phyloP scores from a whole-genome alignment of 1,284 basidiomycete species.

The Kalmanozyma brasiliensis region DNA sequence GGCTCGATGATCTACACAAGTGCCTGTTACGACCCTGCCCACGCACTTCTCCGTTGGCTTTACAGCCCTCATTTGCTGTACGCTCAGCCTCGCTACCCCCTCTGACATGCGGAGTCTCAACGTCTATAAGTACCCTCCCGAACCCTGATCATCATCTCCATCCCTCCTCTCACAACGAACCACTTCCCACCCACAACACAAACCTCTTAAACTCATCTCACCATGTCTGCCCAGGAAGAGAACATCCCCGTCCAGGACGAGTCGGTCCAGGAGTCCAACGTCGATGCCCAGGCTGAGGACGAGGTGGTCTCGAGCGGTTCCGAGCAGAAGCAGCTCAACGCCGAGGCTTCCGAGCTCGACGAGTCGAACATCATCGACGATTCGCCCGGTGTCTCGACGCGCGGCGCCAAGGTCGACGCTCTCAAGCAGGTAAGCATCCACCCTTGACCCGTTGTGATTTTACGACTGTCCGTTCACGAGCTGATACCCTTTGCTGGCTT shows the following conservation, averaged over 20 bases:
- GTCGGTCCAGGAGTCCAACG: constrained; percentile 37
- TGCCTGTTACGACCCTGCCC: no score
- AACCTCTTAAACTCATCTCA: no score
- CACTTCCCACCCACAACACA: background rate
- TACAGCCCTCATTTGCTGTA: background rate
- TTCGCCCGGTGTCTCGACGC: constrained; percentile 45
- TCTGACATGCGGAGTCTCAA: background rate
- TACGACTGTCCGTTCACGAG: no score
- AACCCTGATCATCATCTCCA: background rate
- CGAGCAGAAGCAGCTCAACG: constrained; percentile 37
- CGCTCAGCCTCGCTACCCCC: no score
- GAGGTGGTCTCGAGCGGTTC: constrained; percentile 27
- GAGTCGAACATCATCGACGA: constrained; percentile 52
- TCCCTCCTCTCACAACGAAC: background rate
- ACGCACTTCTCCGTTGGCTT: background rate
- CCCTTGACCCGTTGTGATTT: no score
- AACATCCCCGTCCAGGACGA: constrained; percentile 50
- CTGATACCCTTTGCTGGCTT: no score
- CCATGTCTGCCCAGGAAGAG: constrained; percentile 46
- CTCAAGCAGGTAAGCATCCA: constrained; percentile 38
- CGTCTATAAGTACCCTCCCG: constrained; percentile 13
- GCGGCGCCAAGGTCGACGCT: constrained; percentile 52
- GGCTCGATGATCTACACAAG: no score
- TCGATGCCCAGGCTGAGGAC: constrained; percentile 52
- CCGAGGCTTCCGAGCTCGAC: constrained; percentile 46